A percentile compares a stretch with the other conserved stretches of the same genome.
Conservation (phyloP, 192 early-diverging fungal genomes). For the Diversispora eburnea region DNA sequence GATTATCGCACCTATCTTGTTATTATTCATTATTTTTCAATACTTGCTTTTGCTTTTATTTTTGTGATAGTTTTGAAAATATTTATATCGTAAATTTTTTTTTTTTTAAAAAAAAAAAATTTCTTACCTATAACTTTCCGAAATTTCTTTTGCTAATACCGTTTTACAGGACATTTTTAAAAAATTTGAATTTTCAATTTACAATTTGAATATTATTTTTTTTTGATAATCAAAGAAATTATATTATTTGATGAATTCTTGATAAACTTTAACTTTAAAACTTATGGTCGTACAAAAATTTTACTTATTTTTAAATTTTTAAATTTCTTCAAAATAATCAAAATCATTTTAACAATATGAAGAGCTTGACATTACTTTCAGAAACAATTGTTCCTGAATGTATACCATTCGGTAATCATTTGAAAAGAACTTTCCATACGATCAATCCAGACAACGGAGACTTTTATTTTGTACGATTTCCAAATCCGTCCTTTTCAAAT, state of each 20-base stretch:
- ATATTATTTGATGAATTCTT: too few species aligned
- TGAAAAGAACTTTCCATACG: not conserved
- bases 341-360: not conserved
- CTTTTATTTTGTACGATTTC: not conserved
- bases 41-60: not conserved
- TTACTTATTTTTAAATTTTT: not conserved
- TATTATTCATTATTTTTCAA: not conserved
- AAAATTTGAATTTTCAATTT: too few species aligned
- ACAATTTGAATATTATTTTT: too few species aligned
- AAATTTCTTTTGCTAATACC: conserved; percentile 11
- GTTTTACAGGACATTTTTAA: conserved; percentile 16
- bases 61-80: not conserved
- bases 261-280: too few species aligned
- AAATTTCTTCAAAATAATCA: not conserved
- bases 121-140: conserved; percentile 1
- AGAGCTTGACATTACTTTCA: conserved; percentile 17
- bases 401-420: not conserved
- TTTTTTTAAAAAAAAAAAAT: not conserved
- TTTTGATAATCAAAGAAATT: too few species aligned
- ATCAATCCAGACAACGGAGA: not conserved
- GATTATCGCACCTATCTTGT: not conserved
- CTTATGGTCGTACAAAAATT: too few species aligned
- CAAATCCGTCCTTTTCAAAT: not conserved
- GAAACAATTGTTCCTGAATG: not conserved
- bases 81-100: not conserved